These are phyloP conservation scores for Tranzscheliella williamsii DNA, from an alignment of 1,284 basidiomycete genomes.

Conservation along the genomic window DNA sequence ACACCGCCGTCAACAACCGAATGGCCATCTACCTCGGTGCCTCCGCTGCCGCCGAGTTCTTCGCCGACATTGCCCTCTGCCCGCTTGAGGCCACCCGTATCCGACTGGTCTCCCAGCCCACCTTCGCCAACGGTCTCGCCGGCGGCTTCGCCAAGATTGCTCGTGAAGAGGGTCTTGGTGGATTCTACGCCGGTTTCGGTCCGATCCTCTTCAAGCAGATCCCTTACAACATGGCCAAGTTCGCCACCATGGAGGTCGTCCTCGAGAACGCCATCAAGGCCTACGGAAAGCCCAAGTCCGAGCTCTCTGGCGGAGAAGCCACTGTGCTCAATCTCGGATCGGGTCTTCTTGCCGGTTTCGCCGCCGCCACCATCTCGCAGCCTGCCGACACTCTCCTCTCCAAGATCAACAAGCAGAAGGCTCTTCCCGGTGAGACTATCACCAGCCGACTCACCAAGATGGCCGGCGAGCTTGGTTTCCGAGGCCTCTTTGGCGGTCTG, in stretches of 20 bases:
- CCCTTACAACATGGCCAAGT: conserved; percentile 65
- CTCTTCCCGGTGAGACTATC: conserved; percentile 65
- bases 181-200: conserved; percentile 64
- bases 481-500: conserved; percentile 66
- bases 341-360: conserved; percentile 61
- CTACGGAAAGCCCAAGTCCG: conserved; percentile 65
- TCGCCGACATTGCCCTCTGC: conserved; percentile 61
- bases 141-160: conserved; percentile 56
- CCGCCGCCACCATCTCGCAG: conserved; percentile 60
- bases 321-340: conserved; percentile 58
- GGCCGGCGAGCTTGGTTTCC: conserved; percentile 64
- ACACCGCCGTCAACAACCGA: conserved; percentile 58
- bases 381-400: conserved; percentile 62
- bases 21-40: conserved; percentile 58
- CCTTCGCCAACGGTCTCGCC: conserved; percentile 58
- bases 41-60: conserved; percentile 60
- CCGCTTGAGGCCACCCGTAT: conserved; percentile 61
- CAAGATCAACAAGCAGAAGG: conserved; percentile 70
- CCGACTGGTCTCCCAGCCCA: conserved; percentile 60
- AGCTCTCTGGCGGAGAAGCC: conserved; percentile 55
- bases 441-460: conserved; percentile 64
- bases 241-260: conserved; percentile 61
- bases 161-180: conserved; percentile 57
- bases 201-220: conserved; percentile 60
- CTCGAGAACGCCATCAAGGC: conserved; percentile 64